phyloP scores from a whole-genome alignment of 306 rosid species.

The Fragaria iinumae region DNA sequence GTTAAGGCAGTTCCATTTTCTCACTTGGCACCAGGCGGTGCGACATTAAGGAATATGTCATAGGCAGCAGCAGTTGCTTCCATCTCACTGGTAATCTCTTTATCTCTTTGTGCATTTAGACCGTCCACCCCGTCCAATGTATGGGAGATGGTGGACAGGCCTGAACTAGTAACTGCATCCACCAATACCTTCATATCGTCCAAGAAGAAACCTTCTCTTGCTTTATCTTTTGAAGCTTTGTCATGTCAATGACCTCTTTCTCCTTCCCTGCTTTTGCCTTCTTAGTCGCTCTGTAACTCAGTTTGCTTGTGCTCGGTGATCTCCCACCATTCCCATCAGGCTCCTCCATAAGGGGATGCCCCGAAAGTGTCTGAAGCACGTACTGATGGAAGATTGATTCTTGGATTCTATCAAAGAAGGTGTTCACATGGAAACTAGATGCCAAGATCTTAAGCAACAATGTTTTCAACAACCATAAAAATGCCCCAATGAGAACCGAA shows the following conservation, averaged over 20 bases:
- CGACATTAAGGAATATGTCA: conserved; percentile 68
- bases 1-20: conserved; percentile 15
- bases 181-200: conserved; percentile 92
- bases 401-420: conserved; percentile 86
- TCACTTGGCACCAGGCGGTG: conserved; percentile 60
- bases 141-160: conserved; percentile 70
- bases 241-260: conserved; percentile 66
- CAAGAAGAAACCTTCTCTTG: conserved; percentile 89
- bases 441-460: conserved; percentile 64
- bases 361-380: conserved; percentile 72
- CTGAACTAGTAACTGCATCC: conserved; percentile 70
- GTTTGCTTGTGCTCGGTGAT: conserved; percentile 39
- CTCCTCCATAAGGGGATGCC: conserved; percentile 62
- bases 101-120: conserved; percentile 45
- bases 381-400: conserved; percentile 83
- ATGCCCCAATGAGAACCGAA: conserved; percentile 65
- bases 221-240: conserved; percentile 68
- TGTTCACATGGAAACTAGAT: conserved; percentile 69
- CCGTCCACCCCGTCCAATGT: conserved; percentile 53
- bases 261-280: conserved; percentile 39
- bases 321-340: conserved; percentile 45
- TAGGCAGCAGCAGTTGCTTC: conserved; percentile 84
- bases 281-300: conserved; percentile 61
- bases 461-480: conserved; percentile 71
- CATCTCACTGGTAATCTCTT: conserved; percentile 83